Base-by-base conservation (phyloP, 106 monocot species). In the Allium cepa region DNA sequence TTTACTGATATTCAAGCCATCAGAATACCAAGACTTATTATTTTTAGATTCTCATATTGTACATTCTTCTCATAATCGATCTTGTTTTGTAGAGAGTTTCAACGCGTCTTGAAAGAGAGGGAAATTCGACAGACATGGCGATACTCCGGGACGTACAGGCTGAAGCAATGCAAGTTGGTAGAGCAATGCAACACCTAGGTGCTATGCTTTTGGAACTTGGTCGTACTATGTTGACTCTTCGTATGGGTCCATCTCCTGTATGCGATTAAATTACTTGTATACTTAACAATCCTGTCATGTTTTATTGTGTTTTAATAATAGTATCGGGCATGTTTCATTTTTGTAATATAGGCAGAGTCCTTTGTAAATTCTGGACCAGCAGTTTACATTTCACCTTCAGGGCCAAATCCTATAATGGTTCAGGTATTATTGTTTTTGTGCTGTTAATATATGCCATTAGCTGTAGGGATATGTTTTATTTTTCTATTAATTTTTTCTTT, bases 331-430 rank as follows among this genome's bases (percentile, higher is more conserved):
- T 36, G 36, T 26, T 67, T 51, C 51, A 11, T 46, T 61, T 65
- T 15, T 49, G n/a, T 75, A n/a, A 9, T 82, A 76, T 79, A 97
- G 97, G 76, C 78, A 46, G 86, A 87, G 22, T 82, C 82, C 64
- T 73, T 78, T 47, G 88, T 97, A 12, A 92, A 92, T 86, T 16
- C 97, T 81, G 97, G 97, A 13, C 92, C 92, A 68, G 84, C 97
- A 48, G 80, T 92, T 63, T 92, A 89, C 73, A 84, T 92, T 63
- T 85, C 87, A 69, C 46, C 86, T 57, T 53, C 77, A 46, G 97
- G 97, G 17, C 97, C 97, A 64, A 92, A 84, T 65, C 89, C 97
- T 17, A 86, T 92, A 62, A 92, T 97, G 96, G 97, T 97, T 77
- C 92, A 92, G 92, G 97, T 67, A 52, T 11, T 67, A 17, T 3